Conservation (phyloP, 495 filamentous ascomycete species). For the Daldinia childiae region DNA sequence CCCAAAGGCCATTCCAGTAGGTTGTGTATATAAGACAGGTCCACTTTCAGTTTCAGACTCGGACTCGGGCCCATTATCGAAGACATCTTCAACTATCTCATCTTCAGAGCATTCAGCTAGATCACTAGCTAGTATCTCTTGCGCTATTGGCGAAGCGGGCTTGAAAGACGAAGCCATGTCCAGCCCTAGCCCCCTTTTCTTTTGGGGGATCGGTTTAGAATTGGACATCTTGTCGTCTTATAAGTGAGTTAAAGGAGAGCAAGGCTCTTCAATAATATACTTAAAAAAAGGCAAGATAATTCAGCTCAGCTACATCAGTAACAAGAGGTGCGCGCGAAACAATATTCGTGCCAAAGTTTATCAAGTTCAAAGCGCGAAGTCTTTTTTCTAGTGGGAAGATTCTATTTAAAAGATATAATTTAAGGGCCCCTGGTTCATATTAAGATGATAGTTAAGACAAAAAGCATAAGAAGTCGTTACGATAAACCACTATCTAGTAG, state of each 20-base stretch:
- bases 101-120: conserved; percentile 67
- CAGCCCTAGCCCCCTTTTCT: conserved; percentile 18
- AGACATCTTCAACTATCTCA: conserved; percentile 49
- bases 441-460: background rate
- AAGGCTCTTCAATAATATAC: background rate
- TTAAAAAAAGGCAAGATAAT: background rate
- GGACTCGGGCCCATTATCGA: conserved; percentile 56
- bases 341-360: background rate
- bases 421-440: background rate
- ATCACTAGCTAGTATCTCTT: conserved; percentile 75
- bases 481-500: background rate
- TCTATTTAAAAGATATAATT: background rate
- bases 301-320: background rate
- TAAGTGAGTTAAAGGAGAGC: background rate
- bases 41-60: conserved; percentile 54
- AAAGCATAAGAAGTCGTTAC: background rate
- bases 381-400: background rate
- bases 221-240: conserved; percentile 25
- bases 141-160: conserved; percentile 71
- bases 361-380: background rate
- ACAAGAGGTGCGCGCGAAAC: background rate
- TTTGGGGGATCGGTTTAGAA: conserved; percentile 35
- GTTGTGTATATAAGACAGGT: conserved; percentile 75
- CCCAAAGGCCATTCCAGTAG: conserved; percentile 70
- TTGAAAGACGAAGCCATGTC: conserved; percentile 55